Conservation (phyloP, 2,329 filamentous ascomycete genomes). For the Phialophora tarda region DNA sequence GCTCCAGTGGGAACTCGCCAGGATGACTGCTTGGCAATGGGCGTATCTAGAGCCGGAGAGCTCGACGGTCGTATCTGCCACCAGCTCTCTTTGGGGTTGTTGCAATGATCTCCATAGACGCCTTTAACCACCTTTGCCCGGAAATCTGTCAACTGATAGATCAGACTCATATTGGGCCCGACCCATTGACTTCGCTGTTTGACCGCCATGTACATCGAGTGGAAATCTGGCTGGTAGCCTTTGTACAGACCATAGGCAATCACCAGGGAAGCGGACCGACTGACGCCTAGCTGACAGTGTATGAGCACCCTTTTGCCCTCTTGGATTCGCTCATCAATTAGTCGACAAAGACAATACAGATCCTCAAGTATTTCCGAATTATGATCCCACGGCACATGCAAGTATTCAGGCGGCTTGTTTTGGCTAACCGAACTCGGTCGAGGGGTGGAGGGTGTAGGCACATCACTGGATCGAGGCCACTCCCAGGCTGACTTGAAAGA, state of each 20-base stretch:
- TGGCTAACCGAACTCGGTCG: conserved; percentile 25
- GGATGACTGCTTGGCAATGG: conserved; percentile 25
- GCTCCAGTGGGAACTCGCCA: conserved; percentile 15
- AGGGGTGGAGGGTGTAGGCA: conserved; percentile 36
- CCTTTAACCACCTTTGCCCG: conserved; percentile 50
- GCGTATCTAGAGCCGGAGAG: conserved; percentile 25
- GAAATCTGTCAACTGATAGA: conserved; percentile 71
- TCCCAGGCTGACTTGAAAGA: conserved; percentile 59
- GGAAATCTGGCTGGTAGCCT: conserved; percentile 65
- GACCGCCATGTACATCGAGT: conserved; percentile 68
- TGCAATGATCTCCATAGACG: conserved; percentile 39
- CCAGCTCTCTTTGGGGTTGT: conserved; percentile 32
- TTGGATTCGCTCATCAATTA: conserved; percentile 65
- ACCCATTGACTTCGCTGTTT: conserved; percentile 71
- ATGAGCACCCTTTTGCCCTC: conserved; percentile 66
- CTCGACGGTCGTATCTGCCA: conserved; percentile 28
- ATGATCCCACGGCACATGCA: conserved; percentile 70
- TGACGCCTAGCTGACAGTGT: conserved; percentile 70
- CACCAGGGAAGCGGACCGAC: conserved; percentile 68
- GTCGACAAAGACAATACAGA: conserved; percentile 62
- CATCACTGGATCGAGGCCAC: conserved; percentile 45
- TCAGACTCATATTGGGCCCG: conserved; percentile 71
- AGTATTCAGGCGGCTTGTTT: conserved; percentile 61
- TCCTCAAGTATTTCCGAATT: conserved; percentile 71
- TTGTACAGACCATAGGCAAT: conserved; percentile 71